phyloP scores from a whole-genome alignment of 2,329 filamentous ascomycete genomes.

The Hymenoscyphus fraxineus region DNA sequence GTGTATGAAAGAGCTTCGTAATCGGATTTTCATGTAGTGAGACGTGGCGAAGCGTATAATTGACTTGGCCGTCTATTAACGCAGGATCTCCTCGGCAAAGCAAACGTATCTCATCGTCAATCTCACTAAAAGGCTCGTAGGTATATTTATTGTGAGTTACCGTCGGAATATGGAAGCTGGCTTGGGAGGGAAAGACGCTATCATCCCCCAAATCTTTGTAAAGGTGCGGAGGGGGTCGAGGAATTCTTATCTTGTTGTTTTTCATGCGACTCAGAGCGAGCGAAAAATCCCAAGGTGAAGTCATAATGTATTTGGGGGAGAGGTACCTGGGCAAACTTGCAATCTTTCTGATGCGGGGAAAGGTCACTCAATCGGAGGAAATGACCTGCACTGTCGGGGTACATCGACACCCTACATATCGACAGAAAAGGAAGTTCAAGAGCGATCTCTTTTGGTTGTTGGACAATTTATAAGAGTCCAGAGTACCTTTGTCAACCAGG shows the following conservation, averaged over 20 bases:
- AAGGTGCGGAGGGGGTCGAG: background rate
- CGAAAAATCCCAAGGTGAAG: background rate
- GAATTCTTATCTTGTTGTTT: background rate
- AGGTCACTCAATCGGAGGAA: too few relatives aligned
- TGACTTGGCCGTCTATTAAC: background rate
- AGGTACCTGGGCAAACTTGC: background rate
- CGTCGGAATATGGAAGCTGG: background rate
- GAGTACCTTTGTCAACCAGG: too few relatives aligned
- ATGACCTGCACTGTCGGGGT: too few relatives aligned
- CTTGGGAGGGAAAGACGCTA: background rate
- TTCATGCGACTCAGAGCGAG: conserved; percentile 1
- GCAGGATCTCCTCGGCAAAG: background rate
- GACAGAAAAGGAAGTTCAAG: too few relatives aligned
- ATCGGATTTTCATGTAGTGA: background rate
- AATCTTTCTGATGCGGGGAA: background rate
- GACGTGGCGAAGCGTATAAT: background rate
- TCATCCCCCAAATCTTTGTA: background rate
- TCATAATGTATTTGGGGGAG: background rate
- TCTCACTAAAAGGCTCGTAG: background rate
- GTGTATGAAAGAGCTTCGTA: conserved; percentile 4
- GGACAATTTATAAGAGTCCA: too few relatives aligned
- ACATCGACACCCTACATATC: too few relatives aligned
- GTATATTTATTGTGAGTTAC: background rate
- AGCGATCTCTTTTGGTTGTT: too few relatives aligned
- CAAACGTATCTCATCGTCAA: background rate